Evolutionary conservation across 1,284 basidiomycete genomes (phyloP).

Genomic region (Rhodotorula glutinis): DNA sequence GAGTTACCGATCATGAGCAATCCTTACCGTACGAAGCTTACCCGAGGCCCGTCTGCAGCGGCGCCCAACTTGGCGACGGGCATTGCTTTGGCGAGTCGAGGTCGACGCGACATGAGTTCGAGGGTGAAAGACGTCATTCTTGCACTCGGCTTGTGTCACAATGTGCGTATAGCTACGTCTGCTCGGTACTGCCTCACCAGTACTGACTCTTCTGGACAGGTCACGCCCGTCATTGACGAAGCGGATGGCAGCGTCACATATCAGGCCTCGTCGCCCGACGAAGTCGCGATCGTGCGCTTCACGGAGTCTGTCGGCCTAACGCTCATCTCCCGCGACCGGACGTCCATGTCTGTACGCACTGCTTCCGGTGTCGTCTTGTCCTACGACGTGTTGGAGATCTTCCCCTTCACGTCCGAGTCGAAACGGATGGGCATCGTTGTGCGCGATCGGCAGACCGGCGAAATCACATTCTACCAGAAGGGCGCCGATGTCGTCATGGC

Average conservation of each 20-base stretch:
- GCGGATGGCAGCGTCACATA: slow-evolving; percentile 85
- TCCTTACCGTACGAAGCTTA: too few species aligned
- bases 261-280: slow-evolving; percentile 97
- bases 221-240: slow-evolving; percentile 82
- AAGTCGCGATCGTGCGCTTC: slow-evolving; percentile 99
- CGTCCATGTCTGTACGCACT: slow-evolving; percentile 72
- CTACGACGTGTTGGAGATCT: slow-evolving; percentile 88
- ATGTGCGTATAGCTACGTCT: slow-evolving; percentile 59
- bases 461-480: slow-evolving; percentile 89
- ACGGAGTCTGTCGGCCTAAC: slow-evolving; percentile 91
- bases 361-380: slow-evolving; percentile 61
- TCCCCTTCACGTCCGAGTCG: slow-evolving; percentile 95
- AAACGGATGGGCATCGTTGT: slow-evolving; percentile 99
- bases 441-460: slow-evolving; percentile 68
- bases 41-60: background rate
- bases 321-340: slow-evolving; percentile 82
- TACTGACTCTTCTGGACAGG: slow-evolving; percentile 54
- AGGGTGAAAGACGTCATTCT: slow-evolving; percentile 91
- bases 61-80: slow-evolving; percentile 56
- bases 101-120: slow-evolving; percentile 89
- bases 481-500: slow-evolving; percentile 98
- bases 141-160: slow-evolving; percentile 92
- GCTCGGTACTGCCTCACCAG: background rate
- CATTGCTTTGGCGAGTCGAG: slow-evolving; percentile 67
- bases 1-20: too few species aligned